Base-by-base conservation (phyloP, 306 rosid species). In the Inga oerstediana region DNA sequence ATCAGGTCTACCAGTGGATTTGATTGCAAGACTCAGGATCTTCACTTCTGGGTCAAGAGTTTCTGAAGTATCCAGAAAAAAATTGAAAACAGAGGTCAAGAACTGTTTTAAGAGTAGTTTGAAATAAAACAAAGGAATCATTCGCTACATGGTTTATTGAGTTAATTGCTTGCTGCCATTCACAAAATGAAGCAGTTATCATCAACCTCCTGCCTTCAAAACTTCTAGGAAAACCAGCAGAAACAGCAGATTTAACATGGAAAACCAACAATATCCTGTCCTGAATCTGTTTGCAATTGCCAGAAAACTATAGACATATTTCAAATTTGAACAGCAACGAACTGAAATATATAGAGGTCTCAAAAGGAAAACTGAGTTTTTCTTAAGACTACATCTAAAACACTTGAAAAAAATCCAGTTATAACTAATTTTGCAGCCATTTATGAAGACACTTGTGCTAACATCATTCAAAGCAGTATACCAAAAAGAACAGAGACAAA, bases 21-120 rank as follows among this genome's bases (percentile, higher is more conserved):
- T 92, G 30, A 96, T 96, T 30, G 94, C 97, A 49, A 96, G 94
- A 89, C 95, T 96, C 74, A 89, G 59, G 85, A 96, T 87, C 97
- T 87, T 96, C 69, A 96, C 98, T 44, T 92, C 97, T 77, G 98
- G 98, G 74, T 94, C 97, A 32, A 89, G 91, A 75, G 88, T 86
- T 92, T 96, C 98, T 96, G 72, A 72, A 84, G 52, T 49, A 72
- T 65, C 37, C 61, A 39, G 46, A 43, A 77, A 76, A 79, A 79
- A 68, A 82, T 52, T 17, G 34, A 54, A 5, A 80, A 77, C 24
- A 49, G 45, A 77, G 62, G 78, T 20, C 43, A 82, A 66, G 20
- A 43, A 80, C 70, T 34, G 11, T 62, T 12, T 10, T n/a, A 14
- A 27, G 74, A 72, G 6, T 73, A 34, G 61, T 43, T 74, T 72